Conservation (phyloP, 306 rosid genomes). For the Cucumis cinereus region DNA sequence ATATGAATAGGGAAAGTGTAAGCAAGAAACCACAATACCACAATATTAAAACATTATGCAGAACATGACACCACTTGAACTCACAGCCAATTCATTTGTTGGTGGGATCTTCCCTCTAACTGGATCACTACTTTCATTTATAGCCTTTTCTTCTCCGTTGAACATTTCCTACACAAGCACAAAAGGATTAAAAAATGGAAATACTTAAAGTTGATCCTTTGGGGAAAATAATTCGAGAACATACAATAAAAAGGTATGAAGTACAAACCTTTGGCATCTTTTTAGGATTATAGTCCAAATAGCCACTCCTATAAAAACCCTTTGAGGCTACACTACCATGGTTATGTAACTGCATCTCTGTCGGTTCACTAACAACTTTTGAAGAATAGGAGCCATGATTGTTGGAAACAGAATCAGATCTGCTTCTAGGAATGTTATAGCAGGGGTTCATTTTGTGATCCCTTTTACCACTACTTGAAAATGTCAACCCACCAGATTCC, state of each 20-base stretch:
- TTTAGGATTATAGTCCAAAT: slow-evolving; percentile 30
- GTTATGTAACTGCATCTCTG: slow-evolving; percentile 20
- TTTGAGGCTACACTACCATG: slow-evolving; percentile 29
- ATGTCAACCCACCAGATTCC: slow-evolving; percentile 37
- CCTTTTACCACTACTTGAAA: slow-evolving; percentile 33
- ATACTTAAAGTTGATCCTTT: neutral
- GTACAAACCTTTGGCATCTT: slow-evolving; percentile 30
- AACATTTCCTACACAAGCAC: slow-evolving; percentile 40
- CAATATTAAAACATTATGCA: neutral
- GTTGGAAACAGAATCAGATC: slow-evolving; percentile 42
- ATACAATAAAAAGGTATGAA: slow-evolving; percentile 4
- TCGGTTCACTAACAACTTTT: slow-evolving; percentile 30
- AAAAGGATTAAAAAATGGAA: slow-evolving; percentile 2
- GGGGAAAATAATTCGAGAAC: neutral
- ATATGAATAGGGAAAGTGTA: slow-evolving; percentile 10
- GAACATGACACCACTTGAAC: slow-evolving; percentile 25
- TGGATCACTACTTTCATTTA: slow-evolving; percentile 24
- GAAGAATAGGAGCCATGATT: slow-evolving; percentile 41
- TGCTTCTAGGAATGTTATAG: slow-evolving; percentile 38
- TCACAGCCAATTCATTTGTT: slow-evolving; percentile 44
- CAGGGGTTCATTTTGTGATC: slow-evolving; percentile 34
- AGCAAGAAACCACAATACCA: slow-evolving; percentile 15
- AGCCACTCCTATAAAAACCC: slow-evolving; percentile 34
- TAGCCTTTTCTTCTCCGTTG: slow-evolving; percentile 29
- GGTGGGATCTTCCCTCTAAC: slow-evolving; percentile 40